Percentiles rank a stretch among this genome's conserved stretches.
phyloP scores from a whole-genome alignment of 148 eudicot genomes.

The Cornus florida region DNA sequence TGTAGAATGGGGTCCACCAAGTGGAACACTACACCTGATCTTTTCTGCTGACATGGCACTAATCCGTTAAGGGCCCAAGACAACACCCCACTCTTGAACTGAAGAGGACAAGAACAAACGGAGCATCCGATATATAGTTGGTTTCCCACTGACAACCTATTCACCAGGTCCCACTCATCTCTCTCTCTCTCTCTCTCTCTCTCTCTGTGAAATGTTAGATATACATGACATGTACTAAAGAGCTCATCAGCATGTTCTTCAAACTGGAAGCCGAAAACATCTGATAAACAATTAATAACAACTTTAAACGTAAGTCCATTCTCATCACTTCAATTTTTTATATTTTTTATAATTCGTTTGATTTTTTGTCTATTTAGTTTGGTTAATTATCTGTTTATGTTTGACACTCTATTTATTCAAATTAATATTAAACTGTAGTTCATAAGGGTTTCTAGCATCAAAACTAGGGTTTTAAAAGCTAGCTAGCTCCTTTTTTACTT shows the following conservation, averaged over 20 bases:
- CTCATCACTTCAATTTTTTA: not conserved
- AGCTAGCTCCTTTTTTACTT: not conserved
- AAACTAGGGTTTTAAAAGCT: not conserved
- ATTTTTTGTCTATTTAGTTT: not conserved
- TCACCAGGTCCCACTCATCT: too few species aligned
- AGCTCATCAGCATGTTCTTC: constrained; percentile 28
- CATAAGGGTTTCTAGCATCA: not conserved
- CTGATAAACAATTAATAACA: not conserved
- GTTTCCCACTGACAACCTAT: not conserved
- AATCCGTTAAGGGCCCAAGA: too few species aligned
- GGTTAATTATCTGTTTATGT: not conserved
- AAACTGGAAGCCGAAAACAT: constrained; percentile 23
- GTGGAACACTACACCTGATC: too few species aligned
- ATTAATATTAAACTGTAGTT: not conserved
- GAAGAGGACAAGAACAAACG: not conserved
- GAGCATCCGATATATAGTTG: not conserved
- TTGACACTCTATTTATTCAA: not conserved
- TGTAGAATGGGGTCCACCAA: too few species aligned
- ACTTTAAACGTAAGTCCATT: constrained; percentile 6
- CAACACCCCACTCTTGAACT: not conserved
- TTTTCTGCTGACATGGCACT: too few species aligned
- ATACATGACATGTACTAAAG: too few species aligned
- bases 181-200: not conserved
- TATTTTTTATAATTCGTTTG: not conserved
- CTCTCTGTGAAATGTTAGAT: too few species aligned